A percentile compares a stretch with the other conserved stretches of the same genome.
Evolutionary conservation across 441 rosid genomes (phyloP).

Genomic region (Erodium trifolium): DNA sequence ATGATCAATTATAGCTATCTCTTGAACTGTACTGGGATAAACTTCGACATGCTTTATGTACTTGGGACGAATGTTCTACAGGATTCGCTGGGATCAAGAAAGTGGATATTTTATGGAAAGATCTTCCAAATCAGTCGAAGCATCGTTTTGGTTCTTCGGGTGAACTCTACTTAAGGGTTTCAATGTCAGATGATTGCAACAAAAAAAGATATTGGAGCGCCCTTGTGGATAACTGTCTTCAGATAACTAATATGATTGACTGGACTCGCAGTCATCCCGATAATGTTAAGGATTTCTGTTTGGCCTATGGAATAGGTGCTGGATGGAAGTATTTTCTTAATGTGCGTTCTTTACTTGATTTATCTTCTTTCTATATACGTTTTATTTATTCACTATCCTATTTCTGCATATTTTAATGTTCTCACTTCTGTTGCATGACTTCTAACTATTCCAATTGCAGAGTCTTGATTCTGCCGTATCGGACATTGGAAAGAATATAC

Average conservation of each 20-base stretch:
- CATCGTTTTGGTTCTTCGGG: slow-evolving; percentile 30
- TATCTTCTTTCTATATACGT: neutral
- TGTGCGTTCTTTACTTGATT: slow-evolving; percentile 35
- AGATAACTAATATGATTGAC: slow-evolving; percentile 65
- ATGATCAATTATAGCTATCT: neutral
- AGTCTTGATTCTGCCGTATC: slow-evolving; percentile 66
- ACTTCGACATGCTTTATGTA: slow-evolving; percentile 8
- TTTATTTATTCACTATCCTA: neutral
- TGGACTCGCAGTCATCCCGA: slow-evolving; percentile 95
- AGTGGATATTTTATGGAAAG: slow-evolving; percentile 79
- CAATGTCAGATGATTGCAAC: slow-evolving; percentile 41
- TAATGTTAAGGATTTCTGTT: slow-evolving; percentile 61
- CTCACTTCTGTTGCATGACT: neutral
- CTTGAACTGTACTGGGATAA: slow-evolving; percentile 6
- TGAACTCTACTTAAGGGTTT: slow-evolving; percentile 73
- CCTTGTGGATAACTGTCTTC: slow-evolving; percentile 60
- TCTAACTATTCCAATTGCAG: slow-evolving; percentile 29
- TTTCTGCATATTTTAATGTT: neutral
- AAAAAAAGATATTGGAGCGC: slow-evolving; percentile 51
- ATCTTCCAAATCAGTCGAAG: slow-evolving; percentile 36
- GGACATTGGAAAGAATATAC: slow-evolving; percentile 74
- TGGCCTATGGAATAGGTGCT: slow-evolving; percentile 70
- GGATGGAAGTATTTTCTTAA: slow-evolving; percentile 67
- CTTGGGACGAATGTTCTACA: slow-evolving; percentile 23
- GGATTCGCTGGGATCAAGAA: slow-evolving; percentile 70